phyloP scores from a whole-genome alignment of 192 early-diverging fungal genomes.

The Pilaira anomala region DNA sequence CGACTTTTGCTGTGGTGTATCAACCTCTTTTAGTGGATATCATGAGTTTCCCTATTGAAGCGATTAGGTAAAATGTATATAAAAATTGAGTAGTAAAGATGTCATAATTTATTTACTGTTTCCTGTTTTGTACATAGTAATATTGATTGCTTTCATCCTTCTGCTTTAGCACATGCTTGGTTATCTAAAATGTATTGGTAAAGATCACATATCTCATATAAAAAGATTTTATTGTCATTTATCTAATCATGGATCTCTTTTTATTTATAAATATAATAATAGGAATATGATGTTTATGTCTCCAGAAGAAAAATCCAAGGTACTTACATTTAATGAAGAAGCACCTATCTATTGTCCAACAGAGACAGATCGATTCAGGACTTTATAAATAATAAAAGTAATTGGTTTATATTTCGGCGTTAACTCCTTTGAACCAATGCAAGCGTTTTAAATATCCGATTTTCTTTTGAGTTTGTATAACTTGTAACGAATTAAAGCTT shows the following conservation, averaged over 20 bases:
- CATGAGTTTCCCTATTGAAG: slow-evolving; percentile 36
- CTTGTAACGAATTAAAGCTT: too few species aligned
- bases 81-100: too few species aligned
- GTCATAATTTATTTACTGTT: too few species aligned
- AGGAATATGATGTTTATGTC: slow-evolving; percentile 12
- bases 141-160: slow-evolving; percentile 63
- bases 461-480: too few species aligned
- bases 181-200: slow-evolving; percentile 36
- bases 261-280: too few species aligned
- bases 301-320: neutral
- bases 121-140: slow-evolving; percentile 21
- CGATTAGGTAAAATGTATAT: slow-evolving; percentile 42
- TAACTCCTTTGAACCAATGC: too few species aligned
- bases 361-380: slow-evolving; percentile 14
- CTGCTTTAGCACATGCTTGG: slow-evolving; percentile 28
- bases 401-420: too few species aligned
- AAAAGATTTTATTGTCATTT: neutral
- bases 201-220: neutral
- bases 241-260: neutral
- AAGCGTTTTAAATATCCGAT: too few species aligned
- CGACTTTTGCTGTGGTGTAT: slow-evolving; percentile 46
- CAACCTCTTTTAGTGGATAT: slow-evolving; percentile 43
- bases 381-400: too few species aligned
- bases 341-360: slow-evolving; percentile 25
- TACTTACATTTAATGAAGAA: slow-evolving; percentile 10